phyloP scores from a whole-genome alignment of 2,329 filamentous ascomycete species.

The Diaporthe caulivora region DNA sequence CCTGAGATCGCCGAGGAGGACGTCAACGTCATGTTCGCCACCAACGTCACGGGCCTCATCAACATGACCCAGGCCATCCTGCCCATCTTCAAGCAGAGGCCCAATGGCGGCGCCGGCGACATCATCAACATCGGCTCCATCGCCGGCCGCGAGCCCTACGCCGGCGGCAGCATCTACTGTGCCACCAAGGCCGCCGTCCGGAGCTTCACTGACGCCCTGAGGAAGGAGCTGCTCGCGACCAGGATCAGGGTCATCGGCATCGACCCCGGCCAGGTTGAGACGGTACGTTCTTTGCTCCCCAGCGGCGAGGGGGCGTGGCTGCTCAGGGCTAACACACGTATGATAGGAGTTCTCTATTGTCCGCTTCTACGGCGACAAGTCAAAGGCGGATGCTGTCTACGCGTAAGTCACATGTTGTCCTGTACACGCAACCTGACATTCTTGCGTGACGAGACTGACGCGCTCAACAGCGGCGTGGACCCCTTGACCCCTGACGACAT shows the following conservation, averaged over 20 bases:
- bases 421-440: neutral
- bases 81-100: slow-evolving; percentile 82
- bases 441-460: neutral
- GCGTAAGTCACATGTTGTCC: slow-evolving; percentile 64
- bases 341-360: slow-evolving; percentile 86
- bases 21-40: slow-evolving; percentile 88
- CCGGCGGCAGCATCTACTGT: slow-evolving; percentile 91
- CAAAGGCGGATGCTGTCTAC: slow-evolving; percentile 91
- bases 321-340: no score
- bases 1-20: slow-evolving; percentile 87
- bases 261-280: slow-evolving; percentile 94
- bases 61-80: slow-evolving; percentile 95
- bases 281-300: slow-evolving; percentile 59
- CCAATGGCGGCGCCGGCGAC: slow-evolving; percentile 83
- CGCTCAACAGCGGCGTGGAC: slow-evolving; percentile 72
- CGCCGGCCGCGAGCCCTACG: slow-evolving; percentile 88
- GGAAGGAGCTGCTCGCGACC: slow-evolving; percentile 85
- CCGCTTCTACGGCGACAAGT: slow-evolving; percentile 88
- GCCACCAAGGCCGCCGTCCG: slow-evolving; percentile 91
- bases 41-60: slow-evolving; percentile 93
- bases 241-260: slow-evolving; percentile 88
- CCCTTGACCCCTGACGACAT: slow-evolving; percentile 92
- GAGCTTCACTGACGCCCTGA: slow-evolving; percentile 84
- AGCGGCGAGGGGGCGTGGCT: slow-evolving; percentile 12
- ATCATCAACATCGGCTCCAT: slow-evolving; percentile 96